A percentile compares a stretch with the other conserved stretches of the same genome.
Evolutionary conservation across 495 filamentous ascomycete genomes (phyloP).

Genomic region (Penicillium angulare): DNA sequence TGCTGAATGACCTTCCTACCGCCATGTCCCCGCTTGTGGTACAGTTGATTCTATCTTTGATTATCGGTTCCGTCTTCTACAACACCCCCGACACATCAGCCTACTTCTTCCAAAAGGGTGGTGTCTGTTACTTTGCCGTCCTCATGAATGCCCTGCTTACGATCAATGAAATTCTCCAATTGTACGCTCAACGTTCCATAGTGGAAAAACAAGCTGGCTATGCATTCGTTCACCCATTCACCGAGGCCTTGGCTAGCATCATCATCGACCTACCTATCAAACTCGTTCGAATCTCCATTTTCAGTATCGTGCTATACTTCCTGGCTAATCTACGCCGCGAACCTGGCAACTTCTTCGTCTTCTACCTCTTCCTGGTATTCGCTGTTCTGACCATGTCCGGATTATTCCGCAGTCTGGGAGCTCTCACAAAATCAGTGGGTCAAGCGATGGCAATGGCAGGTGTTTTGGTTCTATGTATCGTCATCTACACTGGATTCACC

Average conservation of each 20-base stretch:
- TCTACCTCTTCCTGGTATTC: conserved; percentile 48
- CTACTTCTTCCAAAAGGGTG: conserved; percentile 49
- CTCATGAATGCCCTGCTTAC: conserved; percentile 54
- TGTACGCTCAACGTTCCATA: conserved; percentile 57
- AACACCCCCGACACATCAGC: conserved; percentile 34
- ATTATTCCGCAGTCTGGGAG: conserved; percentile 43
- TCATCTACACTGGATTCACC: conserved; percentile 44
- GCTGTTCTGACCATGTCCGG: conserved; percentile 51
- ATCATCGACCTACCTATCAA: conserved; percentile 56
- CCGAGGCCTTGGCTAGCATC: conserved; percentile 54
- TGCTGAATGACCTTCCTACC: conserved; percentile 69
- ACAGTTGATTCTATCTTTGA: conserved; percentile 69
- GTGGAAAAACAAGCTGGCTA: conserved; percentile 61
- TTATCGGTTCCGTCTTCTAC: conserved; percentile 82
- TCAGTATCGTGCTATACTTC: conserved; percentile 57
- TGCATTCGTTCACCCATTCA: conserved; percentile 58
- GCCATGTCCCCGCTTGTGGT: conserved; percentile 67
- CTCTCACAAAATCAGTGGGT: conserved; percentile 33
- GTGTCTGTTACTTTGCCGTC: conserved; percentile 83
- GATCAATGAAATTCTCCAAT: conserved; percentile 54
- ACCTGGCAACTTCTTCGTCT: conserved; percentile 56
- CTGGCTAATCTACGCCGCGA: conserved; percentile 45
- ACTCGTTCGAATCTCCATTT: conserved; percentile 38
- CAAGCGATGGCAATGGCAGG: conserved; percentile 45
- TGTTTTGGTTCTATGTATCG: conserved; percentile 38